Conservation (phyloP, 352 stramenopile species). For the Globisporangium radiosum region DNA sequence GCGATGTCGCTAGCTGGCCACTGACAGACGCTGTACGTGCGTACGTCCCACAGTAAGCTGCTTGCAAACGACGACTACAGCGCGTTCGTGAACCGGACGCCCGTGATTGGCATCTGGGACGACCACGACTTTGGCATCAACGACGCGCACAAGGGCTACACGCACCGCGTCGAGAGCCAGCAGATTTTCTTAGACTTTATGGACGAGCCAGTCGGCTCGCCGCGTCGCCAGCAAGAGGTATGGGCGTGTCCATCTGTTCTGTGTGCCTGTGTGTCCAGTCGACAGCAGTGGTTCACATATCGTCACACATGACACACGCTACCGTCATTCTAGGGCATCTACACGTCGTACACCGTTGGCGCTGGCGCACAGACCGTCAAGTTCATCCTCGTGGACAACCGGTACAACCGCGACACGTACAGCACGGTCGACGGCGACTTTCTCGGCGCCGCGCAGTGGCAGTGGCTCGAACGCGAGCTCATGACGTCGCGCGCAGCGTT, state of each 20-base stretch:
- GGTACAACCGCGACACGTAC: slow-evolving; percentile 82
- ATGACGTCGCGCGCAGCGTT: slow-evolving; percentile 75
- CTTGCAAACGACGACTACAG: slow-evolving; percentile 60
- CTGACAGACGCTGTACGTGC: slow-evolving; percentile 3
- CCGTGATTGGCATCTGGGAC: slow-evolving; percentile 85
- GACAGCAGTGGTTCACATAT: background rate
- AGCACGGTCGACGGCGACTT: slow-evolving; percentile 52
- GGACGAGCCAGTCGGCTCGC: slow-evolving; percentile 60
- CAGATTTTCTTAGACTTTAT: slow-evolving; percentile 86
- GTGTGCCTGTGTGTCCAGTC: background rate
- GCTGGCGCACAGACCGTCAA: slow-evolving; percentile 64
- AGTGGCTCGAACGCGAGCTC: slow-evolving; percentile 81
- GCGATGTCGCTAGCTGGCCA: background rate
- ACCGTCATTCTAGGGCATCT: slow-evolving; percentile 52
- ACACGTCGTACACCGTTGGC: slow-evolving; percentile 76
- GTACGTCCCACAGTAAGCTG: slow-evolving; percentile 36
- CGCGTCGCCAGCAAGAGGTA: slow-evolving; percentile 70
- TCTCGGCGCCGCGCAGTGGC: slow-evolving; percentile 74
- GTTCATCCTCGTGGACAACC: slow-evolving; percentile 85
- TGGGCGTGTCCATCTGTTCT: background rate
- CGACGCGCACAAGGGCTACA: slow-evolving; percentile 73
- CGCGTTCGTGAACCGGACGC: slow-evolving; percentile 48
- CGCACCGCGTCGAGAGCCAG: slow-evolving; percentile 70
- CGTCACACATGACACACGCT: background rate
- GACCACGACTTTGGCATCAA: slow-evolving; percentile 92